Base-by-base conservation (phyloP, 1,284 basidiomycete genomes). In the Cronartium ribicola region DNA sequence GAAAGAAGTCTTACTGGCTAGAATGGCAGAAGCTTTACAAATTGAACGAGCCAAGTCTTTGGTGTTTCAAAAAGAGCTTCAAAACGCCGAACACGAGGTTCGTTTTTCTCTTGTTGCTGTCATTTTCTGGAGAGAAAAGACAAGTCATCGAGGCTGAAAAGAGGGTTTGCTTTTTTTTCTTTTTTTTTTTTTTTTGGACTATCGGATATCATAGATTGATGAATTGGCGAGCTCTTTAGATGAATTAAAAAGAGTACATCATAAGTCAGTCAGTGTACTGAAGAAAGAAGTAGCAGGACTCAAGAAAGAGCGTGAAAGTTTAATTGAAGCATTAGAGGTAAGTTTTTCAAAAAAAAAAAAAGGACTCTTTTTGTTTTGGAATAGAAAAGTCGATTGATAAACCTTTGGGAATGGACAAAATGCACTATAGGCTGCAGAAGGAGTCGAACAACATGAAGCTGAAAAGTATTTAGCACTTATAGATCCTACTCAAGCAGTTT, bases 221-320 rank as follows among this genome's bases (percentile, higher is more conserved):
- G 69, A 72, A 59, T 41, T 72, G 5, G 69, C 69, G 10, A 72
- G 40, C 51, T 40, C 61, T 10, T 62, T 72, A 36, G 69, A 72
- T 57, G 61, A 72, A 37, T 48, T 41, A 55, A 60, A 61, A 13
- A 36, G 69, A 22, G 62, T 39, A 20, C 69, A 72, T 64, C 61
- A 72, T 55, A 36, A 57, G 44, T 29, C 51, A 5, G 20, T 72
- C 13, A 55, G 41, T n/a, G 13, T 48, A 3, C 44, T 72, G 11
- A 72, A 57, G 37, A 72, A 72, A 36, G 69, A 72, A 51, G 55
- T 72, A 46, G 55, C 51, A 29, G 29, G 40, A 13, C 36, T 72
- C 43, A 72, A 72, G n/a, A 72, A 72, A 65, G 69, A 72, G 40
- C 61, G 61, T 37, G 69, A 72, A 22, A 57, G 69, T 37, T 72